Percentiles rank a stretch among this genome's conserved stretches.
These are phyloP conservation scores for Russula virescens DNA, from an alignment of 768 basidiomycete genomes.

Conservation along the genomic window DNA sequence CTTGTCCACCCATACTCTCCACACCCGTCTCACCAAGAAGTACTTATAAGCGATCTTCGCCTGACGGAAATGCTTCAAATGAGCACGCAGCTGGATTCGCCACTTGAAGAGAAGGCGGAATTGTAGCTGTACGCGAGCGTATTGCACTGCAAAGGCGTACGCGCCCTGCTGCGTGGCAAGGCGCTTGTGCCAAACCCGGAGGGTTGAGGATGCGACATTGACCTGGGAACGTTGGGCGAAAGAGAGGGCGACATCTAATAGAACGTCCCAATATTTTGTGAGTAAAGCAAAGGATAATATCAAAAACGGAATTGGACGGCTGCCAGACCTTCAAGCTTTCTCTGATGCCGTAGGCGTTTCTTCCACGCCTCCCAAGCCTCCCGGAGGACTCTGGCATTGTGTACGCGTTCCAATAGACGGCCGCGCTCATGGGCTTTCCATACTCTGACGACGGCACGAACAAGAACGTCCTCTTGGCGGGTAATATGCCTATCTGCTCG, in stretches of 20 bases:
- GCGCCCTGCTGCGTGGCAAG: constrained; percentile 43
- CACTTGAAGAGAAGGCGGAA: constrained; percentile 45
- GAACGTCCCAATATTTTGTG: neutral
- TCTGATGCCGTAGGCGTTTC: constrained; percentile 36
- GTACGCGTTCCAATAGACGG: constrained; percentile 49
- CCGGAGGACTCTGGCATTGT: constrained; percentile 40
- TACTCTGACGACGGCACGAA: constrained; percentile 53
- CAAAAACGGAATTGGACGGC: neutral
- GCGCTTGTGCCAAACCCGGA: constrained; percentile 45
- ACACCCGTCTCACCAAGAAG: constrained; percentile 43
- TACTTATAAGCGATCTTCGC: constrained; percentile 50
- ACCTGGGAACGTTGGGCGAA: constrained; percentile 46
- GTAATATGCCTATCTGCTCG: constrained; percentile 52
- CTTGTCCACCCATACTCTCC: constrained; percentile 44
- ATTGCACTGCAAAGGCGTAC: constrained; percentile 43
- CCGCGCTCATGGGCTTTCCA: constrained; percentile 69
- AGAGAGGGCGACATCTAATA: constrained; percentile 34
- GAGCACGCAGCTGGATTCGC: constrained; percentile 48
- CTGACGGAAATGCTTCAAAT: constrained; percentile 45
- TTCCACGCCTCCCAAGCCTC: constrained; percentile 48
- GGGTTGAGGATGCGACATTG: constrained; percentile 31
- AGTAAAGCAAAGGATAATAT: neutral
- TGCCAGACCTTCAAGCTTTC: constrained; percentile 42
- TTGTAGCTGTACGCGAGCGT: constrained; percentile 38
- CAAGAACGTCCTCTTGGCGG: constrained; percentile 51